These are phyloP conservation scores for Blastosporella zonata DNA, from an alignment of 1,284 basidiomycete genomes.

Conservation along the genomic window DNA sequence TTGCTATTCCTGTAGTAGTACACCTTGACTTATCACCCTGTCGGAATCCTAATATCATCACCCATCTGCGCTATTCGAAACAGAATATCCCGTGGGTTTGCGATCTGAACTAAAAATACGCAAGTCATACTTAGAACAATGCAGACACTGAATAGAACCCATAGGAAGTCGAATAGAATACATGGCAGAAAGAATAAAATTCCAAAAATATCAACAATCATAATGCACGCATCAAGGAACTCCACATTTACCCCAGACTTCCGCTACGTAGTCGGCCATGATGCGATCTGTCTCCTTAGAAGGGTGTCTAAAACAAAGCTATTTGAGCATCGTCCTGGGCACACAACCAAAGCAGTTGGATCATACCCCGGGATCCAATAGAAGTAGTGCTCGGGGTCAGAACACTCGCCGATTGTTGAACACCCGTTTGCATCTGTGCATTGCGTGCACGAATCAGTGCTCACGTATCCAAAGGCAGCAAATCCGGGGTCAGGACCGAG, in stretches of 20 bases:
- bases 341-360: background rate
- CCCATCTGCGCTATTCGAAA: too few species aligned
- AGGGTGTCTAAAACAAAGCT: conserved; percentile 18
- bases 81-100: too few species aligned
- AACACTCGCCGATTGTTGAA: conserved; percentile 22
- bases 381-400: conserved; percentile 26
- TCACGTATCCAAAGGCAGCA: conserved; percentile 30
- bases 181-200: background rate
- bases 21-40: too few species aligned
- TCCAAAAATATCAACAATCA: background rate
- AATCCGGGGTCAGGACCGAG: conserved; percentile 26
- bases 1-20: too few species aligned
- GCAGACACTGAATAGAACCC: too few species aligned
- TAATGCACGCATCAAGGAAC: conserved; percentile 5
- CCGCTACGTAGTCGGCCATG: conserved; percentile 23
- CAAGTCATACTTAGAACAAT: too few species aligned
- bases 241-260: conserved; percentile 19
- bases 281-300: conserved; percentile 26
- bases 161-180: background rate
- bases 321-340: background rate
- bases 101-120: too few species aligned
- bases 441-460: conserved; percentile 22
- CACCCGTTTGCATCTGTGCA: conserved; percentile 21
- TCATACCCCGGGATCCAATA: conserved; percentile 28
- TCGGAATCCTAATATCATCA: too few species aligned